These are phyloP conservation scores for Phytophthora pisi DNA, from an alignment of 352 stramenopile genomes.

Conservation along the genomic window DNA sequence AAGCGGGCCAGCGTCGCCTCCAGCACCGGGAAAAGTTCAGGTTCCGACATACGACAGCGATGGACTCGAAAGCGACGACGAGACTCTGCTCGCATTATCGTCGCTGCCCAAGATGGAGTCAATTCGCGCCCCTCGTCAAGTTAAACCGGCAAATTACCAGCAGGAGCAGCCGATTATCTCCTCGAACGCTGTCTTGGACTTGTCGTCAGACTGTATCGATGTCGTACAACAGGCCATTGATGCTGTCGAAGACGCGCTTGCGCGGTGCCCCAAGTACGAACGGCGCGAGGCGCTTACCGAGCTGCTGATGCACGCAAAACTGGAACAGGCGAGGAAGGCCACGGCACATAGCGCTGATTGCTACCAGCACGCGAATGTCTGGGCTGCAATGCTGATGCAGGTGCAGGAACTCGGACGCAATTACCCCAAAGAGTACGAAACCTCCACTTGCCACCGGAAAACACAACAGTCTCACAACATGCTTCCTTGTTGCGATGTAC, in stretches of 20 bases:
- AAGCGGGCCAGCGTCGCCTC: slow-evolving; percentile 12
- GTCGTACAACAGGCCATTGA: slow-evolving; percentile 34
- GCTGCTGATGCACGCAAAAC: slow-evolving; percentile 35
- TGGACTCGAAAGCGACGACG: slow-evolving; percentile 35
- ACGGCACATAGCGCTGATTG: slow-evolving; percentile 15
- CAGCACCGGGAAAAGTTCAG: slow-evolving; percentile 12
- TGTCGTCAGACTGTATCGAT: slow-evolving; percentile 22
- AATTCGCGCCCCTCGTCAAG: slow-evolving; percentile 9
- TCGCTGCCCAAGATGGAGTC: slow-evolving; percentile 38
- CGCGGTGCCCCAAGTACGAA: slow-evolving; percentile 27
- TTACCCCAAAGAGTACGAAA: slow-evolving; percentile 40
- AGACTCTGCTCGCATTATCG: slow-evolving; percentile 36
- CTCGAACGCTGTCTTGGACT: slow-evolving; percentile 6
- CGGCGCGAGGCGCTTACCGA: slow-evolving; percentile 34
- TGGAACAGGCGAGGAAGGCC: slow-evolving; percentile 31
- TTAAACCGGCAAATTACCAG: slow-evolving; percentile 11
- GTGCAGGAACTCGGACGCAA: slow-evolving; percentile 37
- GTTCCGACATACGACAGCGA: slow-evolving; percentile 25
- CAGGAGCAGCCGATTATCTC: slow-evolving; percentile 13
- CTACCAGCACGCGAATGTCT: slow-evolving; percentile 25
- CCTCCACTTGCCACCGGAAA: not conserved
- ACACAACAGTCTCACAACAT: slow-evolving; percentile 3
- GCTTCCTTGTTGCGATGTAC: slow-evolving; percentile 14
- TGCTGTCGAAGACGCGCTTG: slow-evolving; percentile 31
- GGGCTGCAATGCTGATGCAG: slow-evolving; percentile 34